phyloP scores from a whole-genome alignment of 139 green algal genomes.

The Picochlorum sp. region DNA sequence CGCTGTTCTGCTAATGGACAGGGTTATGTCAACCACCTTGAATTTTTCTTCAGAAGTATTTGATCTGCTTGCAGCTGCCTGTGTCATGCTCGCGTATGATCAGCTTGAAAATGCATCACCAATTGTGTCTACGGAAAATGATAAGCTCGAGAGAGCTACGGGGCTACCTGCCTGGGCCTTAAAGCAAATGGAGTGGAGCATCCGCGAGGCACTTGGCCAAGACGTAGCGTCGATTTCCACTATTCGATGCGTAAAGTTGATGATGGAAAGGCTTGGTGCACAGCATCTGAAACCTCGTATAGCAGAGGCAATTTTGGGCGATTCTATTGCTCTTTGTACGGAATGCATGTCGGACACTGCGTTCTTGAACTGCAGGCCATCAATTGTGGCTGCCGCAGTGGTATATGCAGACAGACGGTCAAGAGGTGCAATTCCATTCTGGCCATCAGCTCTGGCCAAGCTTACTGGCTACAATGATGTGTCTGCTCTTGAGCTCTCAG shows the following conservation, averaged over 20 bases:
- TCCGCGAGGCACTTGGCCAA: conserved; percentile 26
- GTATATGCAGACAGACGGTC: conserved; percentile 64
- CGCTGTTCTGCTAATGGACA: conserved; percentile 16
- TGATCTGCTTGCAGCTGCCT: conserved; percentile 31
- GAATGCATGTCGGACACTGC: conserved; percentile 56
- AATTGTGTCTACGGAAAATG: not conserved
- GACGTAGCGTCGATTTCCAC: conserved; percentile 52
- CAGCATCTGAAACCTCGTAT: not conserved
- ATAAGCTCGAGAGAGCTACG: not conserved
- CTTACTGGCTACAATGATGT: conserved; percentile 72
- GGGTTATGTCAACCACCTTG: conserved; percentile 7
- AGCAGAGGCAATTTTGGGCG: not conserved
- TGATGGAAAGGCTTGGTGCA: conserved; percentile 55
- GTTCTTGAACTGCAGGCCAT: conserved; percentile 75
- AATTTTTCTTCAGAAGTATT: conserved; percentile 26
- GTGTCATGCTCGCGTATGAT: conserved; percentile 27
- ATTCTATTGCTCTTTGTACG: conserved; percentile 3
- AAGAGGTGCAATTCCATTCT: conserved; percentile 71
- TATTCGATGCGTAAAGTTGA: conserved; percentile 59
- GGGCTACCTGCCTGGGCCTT: conserved; percentile 21
- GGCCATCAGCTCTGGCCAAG: conserved; percentile 69
- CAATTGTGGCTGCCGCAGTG: conserved; percentile 64
- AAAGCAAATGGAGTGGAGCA: conserved; percentile 59
- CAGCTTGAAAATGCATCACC: conserved; percentile 4
- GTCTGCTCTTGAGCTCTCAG: conserved; percentile 52